A percentile compares a stretch with the other conserved stretches of the same genome.
Conservation (phyloP, 2,329 filamentous ascomycete genomes). For the Akanthomyces uredinophilus region DNA sequence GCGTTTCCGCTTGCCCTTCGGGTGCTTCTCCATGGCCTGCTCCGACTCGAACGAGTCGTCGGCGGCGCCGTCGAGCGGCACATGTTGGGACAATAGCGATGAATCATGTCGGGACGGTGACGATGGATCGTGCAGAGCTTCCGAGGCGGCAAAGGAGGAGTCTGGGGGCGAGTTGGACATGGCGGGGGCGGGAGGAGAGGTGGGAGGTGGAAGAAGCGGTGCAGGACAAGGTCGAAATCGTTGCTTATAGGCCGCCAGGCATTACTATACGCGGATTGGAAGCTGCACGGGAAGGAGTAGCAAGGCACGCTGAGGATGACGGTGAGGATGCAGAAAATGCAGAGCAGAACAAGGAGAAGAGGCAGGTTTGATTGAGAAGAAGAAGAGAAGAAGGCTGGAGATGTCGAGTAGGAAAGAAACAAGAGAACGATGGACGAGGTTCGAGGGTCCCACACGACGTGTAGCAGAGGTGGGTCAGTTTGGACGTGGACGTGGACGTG, state of each 20-base stretch:
- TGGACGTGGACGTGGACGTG: slow-evolving; percentile 12
- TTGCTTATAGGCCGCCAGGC: slow-evolving; percentile 9
- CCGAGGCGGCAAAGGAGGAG: slow-evolving; percentile 9
- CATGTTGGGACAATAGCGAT: slow-evolving; percentile 10
- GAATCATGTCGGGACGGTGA: slow-evolving; percentile 12
- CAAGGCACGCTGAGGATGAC: background rate
- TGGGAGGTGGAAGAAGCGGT: slow-evolving; percentile 7
- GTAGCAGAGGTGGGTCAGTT: slow-evolving; percentile 14
- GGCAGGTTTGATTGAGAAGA: background rate
- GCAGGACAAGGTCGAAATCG: slow-evolving; percentile 2
- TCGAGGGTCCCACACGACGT: slow-evolving; percentile 14
- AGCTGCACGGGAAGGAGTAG: background rate
- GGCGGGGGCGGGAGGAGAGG: background rate
- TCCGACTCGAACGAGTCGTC: slow-evolving; percentile 13
- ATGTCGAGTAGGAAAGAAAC: slow-evolving; percentile 10
- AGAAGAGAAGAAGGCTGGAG: background rate
- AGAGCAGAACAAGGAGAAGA: background rate
- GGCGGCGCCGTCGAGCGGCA: background rate
- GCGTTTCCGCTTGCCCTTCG: slow-evolving; percentile 58
- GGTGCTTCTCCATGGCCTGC: slow-evolving; percentile 38
- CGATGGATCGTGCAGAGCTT: slow-evolving; percentile 3
- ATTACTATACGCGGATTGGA: slow-evolving; percentile 4
- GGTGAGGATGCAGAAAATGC: background rate
- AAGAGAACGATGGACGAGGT: slow-evolving; percentile 13
- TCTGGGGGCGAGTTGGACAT: slow-evolving; percentile 11